Percentiles rank a stretch among this genome's conserved stretches.
Evolutionary conservation across 2,329 filamentous ascomycete genomes (phyloP).

Genomic region (Verruconis gallopava): DNA sequence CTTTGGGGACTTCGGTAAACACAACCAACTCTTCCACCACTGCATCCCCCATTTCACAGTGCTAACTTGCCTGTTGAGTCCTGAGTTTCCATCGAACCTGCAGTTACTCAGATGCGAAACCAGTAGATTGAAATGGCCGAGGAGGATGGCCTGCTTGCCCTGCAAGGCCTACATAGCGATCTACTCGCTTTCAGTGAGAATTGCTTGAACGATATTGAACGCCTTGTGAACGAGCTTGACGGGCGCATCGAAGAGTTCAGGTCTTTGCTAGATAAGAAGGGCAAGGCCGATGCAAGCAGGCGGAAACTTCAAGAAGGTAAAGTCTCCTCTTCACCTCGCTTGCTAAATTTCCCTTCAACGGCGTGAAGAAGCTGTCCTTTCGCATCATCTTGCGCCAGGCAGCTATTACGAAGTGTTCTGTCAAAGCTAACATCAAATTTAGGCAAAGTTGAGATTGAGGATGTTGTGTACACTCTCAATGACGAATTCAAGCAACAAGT

Average conservation of each 20-base stretch:
- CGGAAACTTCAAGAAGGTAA: constrained; percentile 37
- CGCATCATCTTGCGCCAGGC: too few relatives aligned
- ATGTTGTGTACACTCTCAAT: constrained; percentile 68
- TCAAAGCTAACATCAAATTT: too few relatives aligned
- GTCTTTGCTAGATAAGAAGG: constrained; percentile 56
- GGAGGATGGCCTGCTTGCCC: constrained; percentile 16
- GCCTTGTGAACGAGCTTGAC: constrained; percentile 53
- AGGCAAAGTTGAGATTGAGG: constrained; percentile 66
- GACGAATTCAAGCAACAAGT: constrained; percentile 74
- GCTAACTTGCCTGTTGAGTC: too few relatives aligned
- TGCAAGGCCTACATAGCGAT: constrained; percentile 77
- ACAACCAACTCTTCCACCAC: neutral
- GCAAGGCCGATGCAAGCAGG: constrained; percentile 60
- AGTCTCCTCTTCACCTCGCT: too few relatives aligned
- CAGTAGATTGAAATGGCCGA: constrained; percentile 6
- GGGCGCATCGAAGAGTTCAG: constrained; percentile 53
- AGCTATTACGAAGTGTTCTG: too few relatives aligned
- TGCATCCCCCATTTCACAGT: neutral
- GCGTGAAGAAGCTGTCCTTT: too few relatives aligned
- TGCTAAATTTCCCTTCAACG: too few relatives aligned
- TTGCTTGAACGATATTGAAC: constrained; percentile 55
- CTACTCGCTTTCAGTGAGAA: constrained; percentile 63
- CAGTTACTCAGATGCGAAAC: neutral
- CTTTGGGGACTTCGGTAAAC: too few relatives aligned
- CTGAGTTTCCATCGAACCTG: too few relatives aligned